A percentile compares a stretch with the other conserved stretches of the same genome.
Conservation (phyloP, 1,284 basidiomycete species). For the Pseudozyma thailandica region DNA sequence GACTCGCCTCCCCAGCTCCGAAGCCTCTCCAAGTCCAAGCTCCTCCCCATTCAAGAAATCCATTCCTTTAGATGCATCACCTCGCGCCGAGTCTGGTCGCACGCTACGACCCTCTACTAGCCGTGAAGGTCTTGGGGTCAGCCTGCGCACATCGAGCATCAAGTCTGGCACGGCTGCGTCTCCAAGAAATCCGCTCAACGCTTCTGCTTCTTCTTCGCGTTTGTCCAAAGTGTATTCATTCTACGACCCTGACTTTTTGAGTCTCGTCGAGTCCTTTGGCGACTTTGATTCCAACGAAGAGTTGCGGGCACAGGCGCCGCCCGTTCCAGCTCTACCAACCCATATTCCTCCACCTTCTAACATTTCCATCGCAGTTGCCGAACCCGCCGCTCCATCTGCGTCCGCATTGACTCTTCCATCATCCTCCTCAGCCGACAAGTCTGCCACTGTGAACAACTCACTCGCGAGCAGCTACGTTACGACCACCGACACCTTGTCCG, state of each 20-base stretch:
- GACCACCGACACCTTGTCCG: background rate
- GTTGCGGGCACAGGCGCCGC: slow-evolving; percentile 22
- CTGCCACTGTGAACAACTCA: too few species aligned
- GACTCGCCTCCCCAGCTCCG: slow-evolving; percentile 11
- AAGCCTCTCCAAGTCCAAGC: slow-evolving; percentile 20
- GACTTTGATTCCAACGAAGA: slow-evolving; percentile 54
- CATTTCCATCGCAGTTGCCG: background rate
- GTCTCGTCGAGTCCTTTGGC: slow-evolving; percentile 69
- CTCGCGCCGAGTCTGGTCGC: slow-evolving; percentile 9
- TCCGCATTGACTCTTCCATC: too few species aligned
- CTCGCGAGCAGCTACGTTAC: too few species aligned
- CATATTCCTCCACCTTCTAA: slow-evolving; percentile 2
- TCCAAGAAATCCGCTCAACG: slow-evolving; percentile 24
- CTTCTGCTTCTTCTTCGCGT: slow-evolving; percentile 33
- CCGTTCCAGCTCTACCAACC: slow-evolving; percentile 25
- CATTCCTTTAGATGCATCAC: slow-evolving; percentile 11
- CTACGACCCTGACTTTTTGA: slow-evolving; percentile 79
- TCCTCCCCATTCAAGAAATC: slow-evolving; percentile 26
- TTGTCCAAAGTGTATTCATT: slow-evolving; percentile 76
- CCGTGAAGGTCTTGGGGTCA: slow-evolving; percentile 33
- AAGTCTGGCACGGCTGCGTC: slow-evolving; percentile 4
- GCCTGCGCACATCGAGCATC: slow-evolving; percentile 15
- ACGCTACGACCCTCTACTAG: slow-evolving; percentile 19
- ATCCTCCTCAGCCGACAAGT: too few species aligned
- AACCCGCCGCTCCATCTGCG: background rate